Evolutionary conservation across 1,284 basidiomycete genomes (phyloP), one percentile per base, ranked within the genome.

Genomic region (Malassezia vespertilionis): DNA sequence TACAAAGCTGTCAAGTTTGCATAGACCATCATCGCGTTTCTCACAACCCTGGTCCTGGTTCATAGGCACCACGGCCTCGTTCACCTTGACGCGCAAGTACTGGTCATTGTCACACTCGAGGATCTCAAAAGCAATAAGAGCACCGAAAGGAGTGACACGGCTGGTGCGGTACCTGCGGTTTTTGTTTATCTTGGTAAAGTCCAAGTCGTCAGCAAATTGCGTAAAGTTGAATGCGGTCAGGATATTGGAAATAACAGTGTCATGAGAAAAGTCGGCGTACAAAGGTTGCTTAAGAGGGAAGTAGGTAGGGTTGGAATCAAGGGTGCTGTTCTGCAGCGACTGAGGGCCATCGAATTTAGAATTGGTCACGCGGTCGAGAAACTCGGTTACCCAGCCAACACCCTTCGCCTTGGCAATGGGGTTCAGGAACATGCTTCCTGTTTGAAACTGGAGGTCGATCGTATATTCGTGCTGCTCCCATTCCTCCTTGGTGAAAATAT

Each of bases 401-500:
- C 89, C 89, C 63, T 84, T 82, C 1, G 82, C 81, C 8, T 80
- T 80, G 2, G 79, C 79, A 15, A 83, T 78, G 0, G 88, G 86
- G 2, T 80, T 82, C 15, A 86, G 85, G 61, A 82, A 83, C 0
- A 81, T 83, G 9, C 82, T 82, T 62, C 81, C 78, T 11, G 62
- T 58, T 7, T 42, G 40, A 33, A 60, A 61, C 38, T 61, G 47
- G 4, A 67, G 50, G 20, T 61, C 58, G 44, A 89, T 86, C 65
- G 85, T 79, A 68, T 63, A 65, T 40, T 65, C 59, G 36, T 86
- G 90, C 5, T 84, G 85, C 57, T 82, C 77, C 82, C 86, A 88
- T 70, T 93, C 87, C 36, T 84, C 80, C 65, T 83, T 76, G 0
- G 84, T 88, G 73, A 93, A 93, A 0, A 93, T 74, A 45, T 79